Base-by-base conservation (phyloP, 345 rosid species). In the Cardamine resedifolia region DNA sequence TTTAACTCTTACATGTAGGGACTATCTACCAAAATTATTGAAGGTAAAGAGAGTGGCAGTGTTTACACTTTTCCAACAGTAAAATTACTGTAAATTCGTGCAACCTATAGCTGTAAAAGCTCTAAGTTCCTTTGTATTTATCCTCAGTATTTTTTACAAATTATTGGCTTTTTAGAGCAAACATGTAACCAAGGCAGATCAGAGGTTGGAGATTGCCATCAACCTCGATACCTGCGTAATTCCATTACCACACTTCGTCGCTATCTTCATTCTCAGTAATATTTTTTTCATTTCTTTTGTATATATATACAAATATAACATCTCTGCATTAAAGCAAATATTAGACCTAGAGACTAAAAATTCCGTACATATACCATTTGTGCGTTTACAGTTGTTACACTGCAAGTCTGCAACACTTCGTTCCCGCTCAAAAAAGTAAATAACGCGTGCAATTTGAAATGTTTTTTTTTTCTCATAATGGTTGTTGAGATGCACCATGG, bases 201-300 rank as follows among this genome's bases (percentile, higher is more conserved):
- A 67, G 69, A 75, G 57, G 56, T 60, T 68, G 78, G 27, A 74
- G 78, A 74, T 74, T 67, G 62, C 78, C 78, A 75, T 75, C 78
- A 68, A 68, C 69, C 73, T 68, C 69, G 74, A 68, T 68, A 60
- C 41, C 55, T 58, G 69, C 39, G 69, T 53, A 30, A 52, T 34
- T 68, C 50, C 78, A 60, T 51, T 75, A 63, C 61, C 75, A 71
- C 43, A n/a, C n/a, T 72, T 62, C 7, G 24, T 61, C 68, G 5
- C 59, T 48, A 10, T 70, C 48, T 36, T 20, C 47, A 7, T 55
- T 31, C 19, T 58, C 2, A 43, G 19, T 15, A 15, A 43, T 6
- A n/a, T 43, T 43, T 26, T n/a, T 43, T n/a, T n/a, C 20, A 43
- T 43, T n/a, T 43, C 48, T 43, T 43, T 38, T 43, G n/a, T n/a